Evolutionary conservation across 2,329 filamentous ascomycete genomes (phyloP).

Genomic region (Diaporthe capsici): DNA sequence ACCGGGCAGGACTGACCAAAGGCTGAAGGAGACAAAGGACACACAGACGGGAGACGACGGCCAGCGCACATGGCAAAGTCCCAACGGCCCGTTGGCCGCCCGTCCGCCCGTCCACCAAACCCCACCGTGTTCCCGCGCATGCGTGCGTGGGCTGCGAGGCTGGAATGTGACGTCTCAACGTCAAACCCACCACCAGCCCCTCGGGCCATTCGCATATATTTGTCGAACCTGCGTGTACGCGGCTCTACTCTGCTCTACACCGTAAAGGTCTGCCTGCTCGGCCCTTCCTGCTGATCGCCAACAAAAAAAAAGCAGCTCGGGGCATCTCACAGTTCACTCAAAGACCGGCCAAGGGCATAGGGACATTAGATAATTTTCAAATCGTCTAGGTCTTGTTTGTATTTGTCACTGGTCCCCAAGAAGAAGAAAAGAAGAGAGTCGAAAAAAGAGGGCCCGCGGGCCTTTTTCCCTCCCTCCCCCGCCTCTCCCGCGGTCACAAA

Average conservation of each 20-base stretch:
- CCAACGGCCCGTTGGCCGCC: neutral
- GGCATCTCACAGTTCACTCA: neutral
- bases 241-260: neutral
- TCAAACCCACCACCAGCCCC: too few species aligned
- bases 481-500: slow-evolving; percentile 26
- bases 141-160: neutral
- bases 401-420: slow-evolving; percentile 28
- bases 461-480: slow-evolving; percentile 29
- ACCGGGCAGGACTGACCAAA: neutral
- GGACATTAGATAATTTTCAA: slow-evolving; percentile 33
- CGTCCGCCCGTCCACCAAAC: neutral
- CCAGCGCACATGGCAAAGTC: slow-evolving; percentile 4
- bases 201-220: neutral
- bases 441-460: slow-evolving; percentile 38
- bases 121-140: neutral
- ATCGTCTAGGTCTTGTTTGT: slow-evolving; percentile 40
- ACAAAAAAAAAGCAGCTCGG: neutral
- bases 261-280: neutral
- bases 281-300: neutral
- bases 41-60: neutral
- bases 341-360: neutral
- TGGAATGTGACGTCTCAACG: slow-evolving; percentile 12
- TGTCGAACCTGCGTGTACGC: neutral
- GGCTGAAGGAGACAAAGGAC: neutral
- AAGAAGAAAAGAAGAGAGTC: slow-evolving; percentile 36